Base-by-base conservation (phyloP, 257 asterid species). In the Nicotiana attenuata region DNA sequence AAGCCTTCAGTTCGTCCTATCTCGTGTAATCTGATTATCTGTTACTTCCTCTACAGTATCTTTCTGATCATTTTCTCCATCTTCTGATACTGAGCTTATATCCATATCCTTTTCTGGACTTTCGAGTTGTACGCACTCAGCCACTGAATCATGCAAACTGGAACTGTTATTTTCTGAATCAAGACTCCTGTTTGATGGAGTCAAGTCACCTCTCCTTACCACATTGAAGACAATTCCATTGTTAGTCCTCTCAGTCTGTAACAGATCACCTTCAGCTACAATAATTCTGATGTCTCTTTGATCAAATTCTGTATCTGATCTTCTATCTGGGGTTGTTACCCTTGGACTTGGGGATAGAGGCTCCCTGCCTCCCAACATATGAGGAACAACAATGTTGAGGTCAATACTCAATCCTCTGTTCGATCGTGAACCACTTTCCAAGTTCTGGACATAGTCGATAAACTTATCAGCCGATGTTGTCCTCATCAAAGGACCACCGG, bases 401-500 rank as follows among this genome's bases (percentile, higher is more conserved):
- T 86, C 88, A 80, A 85, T 81, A 10, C 38, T 53, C 28, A 59
- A 31, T 52, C 84, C 85, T 78, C 80, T 85, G 85, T 45, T 88
- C 81, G 63, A 55, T 77, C 87, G 85, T 53, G 91, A 81, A 61
- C 85, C 91, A 7, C 53, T 57, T 69, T 88, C 94, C 85, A 93
- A 82, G 68, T 89, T 92, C 81, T 94, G 97, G 15, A 96, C 94
- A 77, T 86, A 94, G 87, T 96, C 94, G 24, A 96, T 86, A 56
- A 96, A 93, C 77, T 87, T 84, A 82, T 96, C 98, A 0, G 99
- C 93, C 0, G 99, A 96, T 53, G 97, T 92, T 0, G 98, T 94
- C 87, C 99, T 90, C 99, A 96, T 96, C 91, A 96, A 82, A 0
- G 98, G 99, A 31, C 99, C 99, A n/a, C 99, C 99, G 1, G 97